Conservation (phyloP, 1,284 basidiomycete species). For the Wallemia mellicola region DNA sequence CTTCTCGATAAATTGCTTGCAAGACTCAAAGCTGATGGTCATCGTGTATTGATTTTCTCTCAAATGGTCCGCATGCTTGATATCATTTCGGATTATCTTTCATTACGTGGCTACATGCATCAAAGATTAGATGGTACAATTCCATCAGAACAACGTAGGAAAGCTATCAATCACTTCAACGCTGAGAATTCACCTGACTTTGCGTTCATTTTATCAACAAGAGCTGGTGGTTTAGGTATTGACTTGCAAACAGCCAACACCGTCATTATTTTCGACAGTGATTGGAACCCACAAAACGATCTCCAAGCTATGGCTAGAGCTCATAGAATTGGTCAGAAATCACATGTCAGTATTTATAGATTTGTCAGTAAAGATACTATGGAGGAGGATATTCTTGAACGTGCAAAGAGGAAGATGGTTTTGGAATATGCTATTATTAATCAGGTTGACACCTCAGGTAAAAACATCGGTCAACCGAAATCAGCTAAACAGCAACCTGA, state of each 20-base stretch:
- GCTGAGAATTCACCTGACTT: constrained; percentile 77
- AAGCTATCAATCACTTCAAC: constrained; percentile 68
- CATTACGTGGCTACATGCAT: constrained; percentile 52
- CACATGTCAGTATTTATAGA: constrained; percentile 3
- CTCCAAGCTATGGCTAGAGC: constrained; percentile 55
- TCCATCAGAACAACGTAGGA: constrained; percentile 50
- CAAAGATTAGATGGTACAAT: constrained; percentile 52
- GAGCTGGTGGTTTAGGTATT: constrained; percentile 46
- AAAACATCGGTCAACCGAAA: constrained; percentile 57
- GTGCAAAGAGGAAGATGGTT: constrained; percentile 98
- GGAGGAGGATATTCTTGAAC: constrained; percentile 92
- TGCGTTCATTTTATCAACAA: constrained; percentile 79
- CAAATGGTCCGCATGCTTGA: constrained; percentile 99
- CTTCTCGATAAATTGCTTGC: constrained; percentile 63
- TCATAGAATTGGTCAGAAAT: constrained; percentile 88
- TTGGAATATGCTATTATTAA: constrained; percentile 99
- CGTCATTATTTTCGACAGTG: constrained; percentile 62
- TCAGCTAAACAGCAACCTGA: constrained; percentile 25
- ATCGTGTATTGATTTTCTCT: constrained; percentile 91
- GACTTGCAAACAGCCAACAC: constrained; percentile 37
- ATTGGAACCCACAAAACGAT: constrained; percentile 69
- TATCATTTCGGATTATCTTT: constrained; percentile 93
- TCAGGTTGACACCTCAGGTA: constrained; percentile 97
- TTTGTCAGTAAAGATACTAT: constrained; percentile 96
- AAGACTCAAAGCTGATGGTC: constrained; percentile 73